Percentiles rank a stretch among this genome's conserved stretches.
phyloP scores from a whole-genome alignment of 805 yeast species.

The Jamesozyma jinghongensis region DNA sequence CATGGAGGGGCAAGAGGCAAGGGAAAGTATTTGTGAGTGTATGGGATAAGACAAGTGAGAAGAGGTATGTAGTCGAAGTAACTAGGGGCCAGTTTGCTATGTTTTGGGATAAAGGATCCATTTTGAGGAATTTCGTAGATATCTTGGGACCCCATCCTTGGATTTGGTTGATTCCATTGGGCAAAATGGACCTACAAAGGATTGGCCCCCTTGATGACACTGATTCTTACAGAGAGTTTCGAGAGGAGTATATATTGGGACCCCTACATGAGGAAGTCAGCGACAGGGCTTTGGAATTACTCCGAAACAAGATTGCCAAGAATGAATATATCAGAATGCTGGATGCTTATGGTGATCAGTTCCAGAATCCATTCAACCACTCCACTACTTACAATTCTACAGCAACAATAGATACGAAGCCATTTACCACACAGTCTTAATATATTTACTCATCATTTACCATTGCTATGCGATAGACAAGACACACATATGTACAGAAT shows the following conservation, averaged over 20 bases:
- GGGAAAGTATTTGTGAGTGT: constrained; percentile 21
- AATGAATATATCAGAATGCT: constrained; percentile 20
- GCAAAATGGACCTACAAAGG: constrained; percentile 6
- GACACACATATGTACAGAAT: too few species aligned
- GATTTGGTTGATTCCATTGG: constrained; percentile 28
- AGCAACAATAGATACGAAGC: too few species aligned
- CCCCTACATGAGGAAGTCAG: constrained; percentile 25
- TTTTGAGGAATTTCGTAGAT: constrained; percentile 22
- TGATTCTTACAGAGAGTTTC: too few species aligned
- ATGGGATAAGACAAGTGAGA: constrained; percentile 21
- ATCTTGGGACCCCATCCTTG: constrained; percentile 23
- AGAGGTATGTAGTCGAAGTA: constrained; percentile 37
- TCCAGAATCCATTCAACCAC: background rate
- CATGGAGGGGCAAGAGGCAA: background rate
- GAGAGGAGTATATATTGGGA: constrained; percentile 14
- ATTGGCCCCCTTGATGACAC: too few species aligned
- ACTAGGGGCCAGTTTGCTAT: constrained; percentile 19
- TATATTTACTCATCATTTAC: too few species aligned
- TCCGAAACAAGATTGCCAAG: constrained; percentile 17
- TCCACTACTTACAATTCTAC: too few species aligned
- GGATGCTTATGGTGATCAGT: constrained; percentile 4
- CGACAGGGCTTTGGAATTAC: constrained; percentile 1
- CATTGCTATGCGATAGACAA: too few species aligned
- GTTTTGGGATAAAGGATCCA: constrained; percentile 18
- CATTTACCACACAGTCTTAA: too few species aligned